Percentiles rank a stretch among this genome's conserved stretches.
phyloP scores from a whole-genome alignment of 179 eudicot genomes.

The Pouteria campechiana region DNA sequence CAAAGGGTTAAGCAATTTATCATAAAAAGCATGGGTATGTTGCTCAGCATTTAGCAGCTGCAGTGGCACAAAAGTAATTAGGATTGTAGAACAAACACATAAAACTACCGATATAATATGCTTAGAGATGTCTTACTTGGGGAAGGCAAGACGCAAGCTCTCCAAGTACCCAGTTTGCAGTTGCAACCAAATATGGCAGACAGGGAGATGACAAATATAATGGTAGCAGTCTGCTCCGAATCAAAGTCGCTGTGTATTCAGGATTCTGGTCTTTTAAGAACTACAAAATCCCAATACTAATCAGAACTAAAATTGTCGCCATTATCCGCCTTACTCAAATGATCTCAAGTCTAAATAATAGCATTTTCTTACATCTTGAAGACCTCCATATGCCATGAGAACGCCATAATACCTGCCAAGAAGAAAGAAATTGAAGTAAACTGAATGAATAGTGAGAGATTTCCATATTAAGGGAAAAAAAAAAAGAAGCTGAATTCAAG shows the following conservation, averaged over 20 bases:
- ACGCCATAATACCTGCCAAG: conserved; percentile 69
- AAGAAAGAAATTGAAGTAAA: too few species aligned
- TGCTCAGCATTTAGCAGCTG: too few species aligned
- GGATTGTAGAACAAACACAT: too few species aligned
- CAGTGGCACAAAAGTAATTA: too few species aligned
- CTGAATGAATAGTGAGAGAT: neutral
- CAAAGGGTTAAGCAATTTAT: too few species aligned
- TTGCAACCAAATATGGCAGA: conserved; percentile 50
- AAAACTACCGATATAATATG: too few species aligned
- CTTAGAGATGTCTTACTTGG: conserved; percentile 38
- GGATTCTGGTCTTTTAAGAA: conserved; percentile 52
- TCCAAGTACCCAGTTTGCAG: conserved; percentile 83
- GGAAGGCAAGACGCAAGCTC: conserved; percentile 69
- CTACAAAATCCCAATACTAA: too few species aligned
- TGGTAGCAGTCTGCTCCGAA: conserved; percentile 48
- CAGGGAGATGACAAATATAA: conserved; percentile 29
- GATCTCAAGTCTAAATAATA: conserved; percentile 2
- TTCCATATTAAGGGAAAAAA: too few species aligned
- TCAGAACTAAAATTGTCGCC: neutral
- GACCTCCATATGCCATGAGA: conserved; percentile 70
- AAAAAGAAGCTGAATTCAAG: too few species aligned
- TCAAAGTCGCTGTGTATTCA: conserved; percentile 34
- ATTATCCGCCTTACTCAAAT: neutral
- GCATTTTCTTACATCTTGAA: conserved; percentile 54
- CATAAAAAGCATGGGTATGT: too few species aligned